These are phyloP conservation scores for Ceratobasidium sp. DNA, from an alignment of 1,284 basidiomycete species.

Conservation along the genomic window DNA sequence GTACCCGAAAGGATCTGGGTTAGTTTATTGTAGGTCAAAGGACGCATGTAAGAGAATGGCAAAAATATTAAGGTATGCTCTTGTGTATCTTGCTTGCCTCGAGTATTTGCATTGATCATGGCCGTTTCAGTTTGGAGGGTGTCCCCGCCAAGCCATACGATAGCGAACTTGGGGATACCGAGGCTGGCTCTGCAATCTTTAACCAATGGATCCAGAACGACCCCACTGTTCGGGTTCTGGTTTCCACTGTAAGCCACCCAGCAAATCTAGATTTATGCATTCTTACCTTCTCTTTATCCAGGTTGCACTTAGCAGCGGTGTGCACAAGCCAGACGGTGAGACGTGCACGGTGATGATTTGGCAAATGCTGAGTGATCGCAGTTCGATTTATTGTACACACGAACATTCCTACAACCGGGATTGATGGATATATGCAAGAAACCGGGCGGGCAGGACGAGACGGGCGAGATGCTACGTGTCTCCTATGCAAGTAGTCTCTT, in stretches of 20 bases:
- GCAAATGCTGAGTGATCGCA: conserved; percentile 2
- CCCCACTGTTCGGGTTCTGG: conserved; percentile 14
- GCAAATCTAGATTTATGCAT: not conserved
- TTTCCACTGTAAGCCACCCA: conserved; percentile 26
- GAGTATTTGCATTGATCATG: not conserved
- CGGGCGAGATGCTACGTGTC: conserved; percentile 12
- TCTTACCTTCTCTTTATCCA: not conserved
- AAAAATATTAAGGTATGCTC: conserved; percentile 16
- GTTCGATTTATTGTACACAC: conserved; percentile 42
- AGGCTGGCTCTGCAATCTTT: not conserved
- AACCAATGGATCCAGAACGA: conserved; percentile 26
- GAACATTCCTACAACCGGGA: conserved; percentile 30
- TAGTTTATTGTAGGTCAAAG: conserved; percentile 34
- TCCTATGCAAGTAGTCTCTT: conserved; percentile 13
- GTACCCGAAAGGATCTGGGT: conserved; percentile 20
- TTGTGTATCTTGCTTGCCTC: not conserved
- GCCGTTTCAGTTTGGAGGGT: not conserved
- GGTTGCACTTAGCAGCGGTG: conserved; percentile 39
- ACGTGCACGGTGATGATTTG: not conserved
- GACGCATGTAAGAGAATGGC: conserved; percentile 19
- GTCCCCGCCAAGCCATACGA: conserved; percentile 18
- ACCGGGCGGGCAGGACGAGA: conserved; percentile 40
- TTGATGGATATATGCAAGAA: conserved; percentile 43
- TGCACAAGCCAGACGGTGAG: conserved; percentile 36
- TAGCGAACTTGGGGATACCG: conserved; percentile 11